Evolutionary conservation across 495 filamentous ascomycete genomes (phyloP).

Genomic region (Penicillium canariense): DNA sequence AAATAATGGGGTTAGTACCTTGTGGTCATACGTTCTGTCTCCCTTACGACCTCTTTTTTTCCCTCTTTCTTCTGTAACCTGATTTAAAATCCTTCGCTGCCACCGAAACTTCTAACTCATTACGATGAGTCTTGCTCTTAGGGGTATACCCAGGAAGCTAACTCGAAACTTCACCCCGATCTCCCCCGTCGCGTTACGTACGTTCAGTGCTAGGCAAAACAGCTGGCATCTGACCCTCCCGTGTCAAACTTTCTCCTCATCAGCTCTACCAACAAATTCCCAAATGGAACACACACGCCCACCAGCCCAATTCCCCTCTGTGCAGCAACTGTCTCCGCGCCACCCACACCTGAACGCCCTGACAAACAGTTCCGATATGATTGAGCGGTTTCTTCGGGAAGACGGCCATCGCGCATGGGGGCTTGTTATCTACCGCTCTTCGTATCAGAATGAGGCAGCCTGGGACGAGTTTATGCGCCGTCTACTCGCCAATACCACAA

Average conservation of each 20-base stretch:
- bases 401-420: constrained; percentile 21
- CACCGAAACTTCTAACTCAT: too few relatives aligned
- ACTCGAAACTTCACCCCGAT: too few relatives aligned
- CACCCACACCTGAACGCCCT: neutral
- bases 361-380: constrained; percentile 16
- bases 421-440: constrained; percentile 26
- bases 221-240: neutral
- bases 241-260: neutral
- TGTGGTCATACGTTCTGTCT: too few relatives aligned
- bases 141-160: too few relatives aligned
- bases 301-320: neutral
- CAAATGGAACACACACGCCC: constrained; percentile 2
- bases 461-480: constrained; percentile 23
- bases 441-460: constrained; percentile 20
- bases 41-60: too few relatives aligned
- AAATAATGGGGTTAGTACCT: too few relatives aligned
- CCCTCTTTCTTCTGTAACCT: too few relatives aligned
- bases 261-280: neutral
- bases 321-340: constrained; percentile 3
- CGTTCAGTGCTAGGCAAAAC: too few relatives aligned
- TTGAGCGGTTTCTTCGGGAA: constrained; percentile 19
- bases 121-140: too few relatives aligned
- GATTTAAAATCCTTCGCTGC: too few relatives aligned
- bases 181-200: too few relatives aligned
- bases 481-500: constrained; percentile 10